Evolutionary conservation across 2,329 filamentous ascomycete genomes (phyloP).

Genomic region (Aspergillus floridensis): DNA sequence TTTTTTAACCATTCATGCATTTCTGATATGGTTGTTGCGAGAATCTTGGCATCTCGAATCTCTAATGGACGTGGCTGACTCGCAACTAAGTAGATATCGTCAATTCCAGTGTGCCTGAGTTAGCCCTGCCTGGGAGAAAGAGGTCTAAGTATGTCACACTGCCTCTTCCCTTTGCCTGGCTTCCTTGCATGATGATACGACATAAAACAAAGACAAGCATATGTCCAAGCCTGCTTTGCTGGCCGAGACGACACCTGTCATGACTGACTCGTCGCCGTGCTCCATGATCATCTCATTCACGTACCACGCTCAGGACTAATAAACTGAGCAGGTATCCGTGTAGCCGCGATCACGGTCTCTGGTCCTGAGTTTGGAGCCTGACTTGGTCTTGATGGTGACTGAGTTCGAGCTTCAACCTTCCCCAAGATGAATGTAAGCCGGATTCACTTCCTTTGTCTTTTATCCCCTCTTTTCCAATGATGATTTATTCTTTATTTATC

Average conservation of each 20-base stretch:
- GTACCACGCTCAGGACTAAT: constrained; percentile 28
- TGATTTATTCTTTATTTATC: constrained; percentile 66
- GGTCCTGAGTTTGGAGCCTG: background rate
- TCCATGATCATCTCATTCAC: constrained; percentile 15
- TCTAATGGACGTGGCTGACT: constrained; percentile 18
- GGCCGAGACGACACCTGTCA: constrained; percentile 54
- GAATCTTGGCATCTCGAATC: constrained; percentile 7
- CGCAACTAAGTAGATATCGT: background rate
- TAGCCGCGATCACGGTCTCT: background rate
- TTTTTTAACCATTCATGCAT: constrained; percentile 61
- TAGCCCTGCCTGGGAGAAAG: background rate
- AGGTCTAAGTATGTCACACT: constrained; percentile 13
- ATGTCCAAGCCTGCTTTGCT: constrained; percentile 72
- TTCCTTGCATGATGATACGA: constrained; percentile 71
- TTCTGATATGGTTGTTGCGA: constrained; percentile 41
- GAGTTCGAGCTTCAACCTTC: background rate
- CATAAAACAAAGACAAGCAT: constrained; percentile 89
- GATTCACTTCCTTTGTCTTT: constrained; percentile 6
- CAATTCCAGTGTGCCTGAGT: background rate
- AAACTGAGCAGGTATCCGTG: background rate
- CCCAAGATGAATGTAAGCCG: constrained; percentile 21
- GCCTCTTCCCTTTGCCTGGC: constrained; percentile 15
- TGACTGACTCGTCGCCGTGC: constrained; percentile 44
- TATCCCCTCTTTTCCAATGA: constrained; percentile 51
- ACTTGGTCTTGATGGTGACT: background rate